These are phyloP conservation scores for Leucocoprinus leucothites DNA, from an alignment of 768 basidiomycete species.

Conservation along the genomic window DNA sequence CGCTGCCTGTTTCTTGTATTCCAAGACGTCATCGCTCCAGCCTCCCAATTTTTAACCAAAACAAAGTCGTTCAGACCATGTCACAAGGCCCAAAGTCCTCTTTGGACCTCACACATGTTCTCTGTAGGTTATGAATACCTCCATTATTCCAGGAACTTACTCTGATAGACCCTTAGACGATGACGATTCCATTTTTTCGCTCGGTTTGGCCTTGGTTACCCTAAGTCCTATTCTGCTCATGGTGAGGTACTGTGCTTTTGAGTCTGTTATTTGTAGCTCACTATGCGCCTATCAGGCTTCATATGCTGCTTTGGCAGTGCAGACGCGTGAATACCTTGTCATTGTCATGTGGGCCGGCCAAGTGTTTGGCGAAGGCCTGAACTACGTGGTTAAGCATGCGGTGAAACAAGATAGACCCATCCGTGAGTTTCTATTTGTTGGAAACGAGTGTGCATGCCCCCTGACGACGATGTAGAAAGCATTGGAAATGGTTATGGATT, in stretches of 20 bases:
- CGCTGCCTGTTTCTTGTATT: too few species aligned
- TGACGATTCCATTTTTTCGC: slow-evolving; percentile 53
- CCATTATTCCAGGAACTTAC: background rate
- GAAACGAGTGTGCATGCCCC: too few species aligned
- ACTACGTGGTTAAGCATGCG: slow-evolving; percentile 62
- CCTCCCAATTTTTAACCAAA: background rate
- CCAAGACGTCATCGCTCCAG: too few species aligned
- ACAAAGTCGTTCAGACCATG: slow-evolving; percentile 9
- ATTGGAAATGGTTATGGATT: slow-evolving; percentile 79
- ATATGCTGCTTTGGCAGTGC: slow-evolving; percentile 71
- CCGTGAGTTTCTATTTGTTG: too few species aligned
- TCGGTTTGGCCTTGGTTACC: slow-evolving; percentile 59
- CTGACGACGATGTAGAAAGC: slow-evolving; percentile 50
- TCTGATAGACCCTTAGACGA: slow-evolving; percentile 43
- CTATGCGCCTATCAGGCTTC: too few species aligned
- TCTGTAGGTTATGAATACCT: slow-evolving; percentile 54
- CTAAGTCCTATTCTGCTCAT: slow-evolving; percentile 71
- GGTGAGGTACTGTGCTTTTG: too few species aligned
- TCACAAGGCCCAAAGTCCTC: slow-evolving; percentile 39
- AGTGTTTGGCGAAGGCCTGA: slow-evolving; percentile 65
- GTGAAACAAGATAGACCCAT: slow-evolving; percentile 69
- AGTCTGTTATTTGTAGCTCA: too few species aligned
- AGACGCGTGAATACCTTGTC: slow-evolving; percentile 77
- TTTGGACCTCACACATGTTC: slow-evolving; percentile 64
- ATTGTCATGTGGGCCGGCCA: slow-evolving; percentile 86